These are phyloP conservation scores for Penicillium fuscoglaucum DNA, from an alignment of 2,329 filamentous ascomycete species.

Conservation along the genomic window DNA sequence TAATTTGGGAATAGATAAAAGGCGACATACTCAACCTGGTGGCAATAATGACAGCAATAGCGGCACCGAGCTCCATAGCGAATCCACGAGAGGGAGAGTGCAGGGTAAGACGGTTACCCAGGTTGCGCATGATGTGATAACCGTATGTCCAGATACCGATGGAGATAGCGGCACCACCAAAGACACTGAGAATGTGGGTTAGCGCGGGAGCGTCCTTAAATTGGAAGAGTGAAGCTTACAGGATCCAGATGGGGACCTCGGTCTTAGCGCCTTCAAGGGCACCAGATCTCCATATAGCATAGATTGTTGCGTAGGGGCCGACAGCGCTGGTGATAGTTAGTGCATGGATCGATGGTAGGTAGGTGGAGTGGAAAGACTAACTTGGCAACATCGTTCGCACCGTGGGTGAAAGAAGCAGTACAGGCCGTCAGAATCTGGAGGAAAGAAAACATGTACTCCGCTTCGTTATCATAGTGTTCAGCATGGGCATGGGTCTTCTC, in stretches of 20 bases:
- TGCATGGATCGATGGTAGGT: not conserved
- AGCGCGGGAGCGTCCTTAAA: not conserved
- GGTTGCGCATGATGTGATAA: slow-evolving; percentile 42
- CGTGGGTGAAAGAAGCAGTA: slow-evolving; percentile 33
- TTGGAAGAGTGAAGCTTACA: not conserved
- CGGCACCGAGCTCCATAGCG: slow-evolving; percentile 45
- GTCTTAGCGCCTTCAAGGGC: slow-evolving; percentile 33
- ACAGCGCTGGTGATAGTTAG: slow-evolving; percentile 28
- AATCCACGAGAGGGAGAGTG: slow-evolving; percentile 36
- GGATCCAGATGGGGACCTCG: slow-evolving; percentile 26
- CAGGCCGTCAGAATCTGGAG: not conserved
- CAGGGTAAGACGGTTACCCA: slow-evolving; percentile 48
- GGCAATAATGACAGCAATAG: slow-evolving; percentile 42
- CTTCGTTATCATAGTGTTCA: not conserved
- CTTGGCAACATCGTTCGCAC: slow-evolving; percentile 48
- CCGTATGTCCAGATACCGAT: slow-evolving; percentile 47
- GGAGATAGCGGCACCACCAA: slow-evolving; percentile 43
- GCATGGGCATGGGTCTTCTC: not conserved
- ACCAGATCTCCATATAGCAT: slow-evolving; percentile 40
- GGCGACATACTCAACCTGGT: slow-evolving; percentile 32
- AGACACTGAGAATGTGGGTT: slow-evolving; percentile 35
- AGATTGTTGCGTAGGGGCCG: slow-evolving; percentile 37
- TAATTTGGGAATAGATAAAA: not conserved
- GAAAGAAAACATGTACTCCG: slow-evolving; percentile 2
- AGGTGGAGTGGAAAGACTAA: not conserved